Evolutionary conservation across 2,329 filamentous ascomycete species (phyloP), one percentile per base, ranked within the genome.

Genomic region (Sphaerulina populicola): DNA sequence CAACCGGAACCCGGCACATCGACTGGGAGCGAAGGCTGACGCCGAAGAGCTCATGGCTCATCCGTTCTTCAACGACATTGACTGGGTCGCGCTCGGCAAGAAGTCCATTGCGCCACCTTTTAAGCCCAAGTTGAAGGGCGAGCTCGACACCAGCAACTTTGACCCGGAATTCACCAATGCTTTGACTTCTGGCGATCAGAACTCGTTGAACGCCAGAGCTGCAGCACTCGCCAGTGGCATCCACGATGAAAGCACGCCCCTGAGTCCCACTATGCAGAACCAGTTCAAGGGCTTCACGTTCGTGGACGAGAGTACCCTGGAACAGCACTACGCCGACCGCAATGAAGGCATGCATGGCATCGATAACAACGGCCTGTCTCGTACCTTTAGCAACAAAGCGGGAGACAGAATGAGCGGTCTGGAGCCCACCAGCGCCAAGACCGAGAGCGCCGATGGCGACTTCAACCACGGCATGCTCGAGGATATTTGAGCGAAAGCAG

Each of bases 271-370:
- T 2, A 90, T 96, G 71, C 93, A 98, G 71, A 93, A 91, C 57
- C 96, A 97, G 66, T 98, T 98, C 75, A 88, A 93, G 64, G 93
- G 93, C 31, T 98, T 98, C 70, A 98, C 93, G 0, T 98, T 94
- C 68, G 93, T 97, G n/a, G 93, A 97, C 62, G 91, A 97, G 72
- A 96, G 88, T 64, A 87, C 88, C 1, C 83, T 98, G 50, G 90
- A 97, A 47, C 88, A 91, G 57, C 84, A 93, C 59, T 89, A 88
- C 51, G 66, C 62, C 18, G 68, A 70, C 47, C 64, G 68, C n/a
- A 63, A 72, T 65, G 49, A 64, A 61, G 55, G 70, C 69, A 58
- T 81, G 70, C 68, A 69, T 68, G 45, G 54, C n/a, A 44, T 57
- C 56, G 50, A 50, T 50, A 54, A 53, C 43, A 54, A 57, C 39